Conservation (phyloP, 192 early-diverging fungal genomes). For the Dimargaris verticillata region DNA sequence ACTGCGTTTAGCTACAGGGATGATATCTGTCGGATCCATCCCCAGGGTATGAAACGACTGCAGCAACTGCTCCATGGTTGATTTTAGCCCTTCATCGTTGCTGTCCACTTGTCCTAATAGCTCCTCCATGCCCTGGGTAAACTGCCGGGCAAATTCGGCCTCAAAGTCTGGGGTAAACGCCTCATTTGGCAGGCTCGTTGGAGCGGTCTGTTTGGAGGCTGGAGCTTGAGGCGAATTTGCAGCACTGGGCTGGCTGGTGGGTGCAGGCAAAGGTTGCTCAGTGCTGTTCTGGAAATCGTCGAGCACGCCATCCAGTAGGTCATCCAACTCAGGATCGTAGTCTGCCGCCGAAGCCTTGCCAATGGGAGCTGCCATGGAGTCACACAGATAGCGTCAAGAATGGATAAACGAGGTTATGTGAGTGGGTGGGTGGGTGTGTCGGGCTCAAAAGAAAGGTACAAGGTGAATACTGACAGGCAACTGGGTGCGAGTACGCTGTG, state of each 20-base stretch:
- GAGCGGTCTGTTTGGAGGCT: not conserved
- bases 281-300: not conserved
- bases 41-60: not conserved
- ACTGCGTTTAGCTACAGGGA: not conserved
- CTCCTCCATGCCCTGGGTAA: slow-evolving; percentile 69
- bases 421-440: no score
- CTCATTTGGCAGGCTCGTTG: not conserved
- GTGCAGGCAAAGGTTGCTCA: not conserved
- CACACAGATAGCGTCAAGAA: no score
- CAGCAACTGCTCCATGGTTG: not conserved
- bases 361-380: no score
- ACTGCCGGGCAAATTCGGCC: slow-evolving; percentile 54
- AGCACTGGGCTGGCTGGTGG: not conserved
- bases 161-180: slow-evolving; percentile 17
- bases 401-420: no score
- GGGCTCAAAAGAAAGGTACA: no score
- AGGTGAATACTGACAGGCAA: no score
- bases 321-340: slow-evolving; percentile 4
- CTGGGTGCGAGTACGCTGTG: no score
- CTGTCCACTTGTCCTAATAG: slow-evolving; percentile 43
- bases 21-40: not conserved
- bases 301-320: slow-evolving; percentile 1
- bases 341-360: no score
- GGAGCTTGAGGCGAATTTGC: not conserved
- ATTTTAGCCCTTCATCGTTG: slow-evolving; percentile 30